These are phyloP conservation scores for Bertia moriformis DNA, from an alignment of 2,329 filamentous ascomycete species.

Conservation along the genomic window DNA sequence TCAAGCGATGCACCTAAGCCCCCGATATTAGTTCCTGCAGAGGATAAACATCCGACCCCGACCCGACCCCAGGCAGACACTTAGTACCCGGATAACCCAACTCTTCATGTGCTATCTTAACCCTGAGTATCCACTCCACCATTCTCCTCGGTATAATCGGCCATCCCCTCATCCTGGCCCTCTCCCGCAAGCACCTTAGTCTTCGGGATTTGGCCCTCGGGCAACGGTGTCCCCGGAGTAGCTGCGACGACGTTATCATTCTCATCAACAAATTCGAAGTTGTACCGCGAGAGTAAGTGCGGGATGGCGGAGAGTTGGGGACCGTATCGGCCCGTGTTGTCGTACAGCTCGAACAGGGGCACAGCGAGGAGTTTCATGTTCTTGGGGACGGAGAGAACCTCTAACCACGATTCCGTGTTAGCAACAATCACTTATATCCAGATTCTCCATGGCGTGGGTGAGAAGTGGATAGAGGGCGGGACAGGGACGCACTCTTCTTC, in stretches of 20 bases:
- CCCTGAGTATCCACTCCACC: not conserved
- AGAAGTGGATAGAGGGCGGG: constrained; percentile 1
- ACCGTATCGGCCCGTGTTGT: constrained; percentile 88
- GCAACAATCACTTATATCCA: constrained; percentile 7
- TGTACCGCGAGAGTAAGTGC: constrained; percentile 84
- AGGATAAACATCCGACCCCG: no score
- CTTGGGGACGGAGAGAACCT: constrained; percentile 91
- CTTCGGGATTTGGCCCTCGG: constrained; percentile 37
- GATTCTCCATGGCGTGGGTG: not conserved
- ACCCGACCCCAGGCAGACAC: no score
- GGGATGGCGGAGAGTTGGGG: constrained; percentile 93
- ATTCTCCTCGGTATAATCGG: not conserved
- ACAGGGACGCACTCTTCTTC: constrained; percentile 58
- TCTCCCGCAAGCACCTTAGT: constrained; percentile 52
- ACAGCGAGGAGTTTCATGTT: constrained; percentile 99
- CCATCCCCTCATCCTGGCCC: constrained; percentile 6
- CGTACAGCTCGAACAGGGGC: constrained; percentile 92
- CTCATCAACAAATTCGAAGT: constrained; percentile 96
- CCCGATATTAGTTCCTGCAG: no score
- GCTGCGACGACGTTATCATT: constrained; percentile 72
- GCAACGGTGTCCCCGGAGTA: constrained; percentile 56
- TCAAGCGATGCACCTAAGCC: no score
- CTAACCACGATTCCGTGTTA: no score
- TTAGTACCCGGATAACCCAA: no score
- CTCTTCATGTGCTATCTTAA: no score